phyloP scores from a whole-genome alignment of 2,329 filamentous ascomycete species.

The Epichloe festucae region DNA sequence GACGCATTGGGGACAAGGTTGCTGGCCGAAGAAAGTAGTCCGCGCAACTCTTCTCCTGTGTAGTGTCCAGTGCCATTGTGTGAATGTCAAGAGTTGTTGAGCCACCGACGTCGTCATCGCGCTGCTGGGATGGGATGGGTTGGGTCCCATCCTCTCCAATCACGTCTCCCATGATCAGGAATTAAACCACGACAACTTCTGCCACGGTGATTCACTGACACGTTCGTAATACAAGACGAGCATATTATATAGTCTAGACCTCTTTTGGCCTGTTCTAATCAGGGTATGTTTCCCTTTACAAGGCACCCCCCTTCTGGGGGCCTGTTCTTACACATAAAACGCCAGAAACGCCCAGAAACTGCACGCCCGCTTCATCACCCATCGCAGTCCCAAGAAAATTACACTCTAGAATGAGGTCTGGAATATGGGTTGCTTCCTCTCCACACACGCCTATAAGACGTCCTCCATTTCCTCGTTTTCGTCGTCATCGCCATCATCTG shows the following conservation, averaged over 20 bases:
- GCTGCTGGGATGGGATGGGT: too few species aligned
- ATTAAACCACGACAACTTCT: too few species aligned
- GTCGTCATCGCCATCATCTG: constrained; percentile 53
- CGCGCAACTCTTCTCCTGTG: neutral
- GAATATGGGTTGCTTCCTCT: neutral
- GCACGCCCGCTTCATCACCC: neutral
- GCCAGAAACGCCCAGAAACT: neutral
- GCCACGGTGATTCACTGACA: neutral
- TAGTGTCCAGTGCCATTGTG: too few species aligned
- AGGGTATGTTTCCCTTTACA: constrained; percentile 12
- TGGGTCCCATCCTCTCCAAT: neutral
- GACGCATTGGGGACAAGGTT: constrained; percentile 20
- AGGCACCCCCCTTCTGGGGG: neutral
- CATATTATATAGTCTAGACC: constrained; percentile 3
- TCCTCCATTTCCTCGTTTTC: constrained; percentile 68
- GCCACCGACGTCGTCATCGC: too few species aligned
- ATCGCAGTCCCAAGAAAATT: neutral
- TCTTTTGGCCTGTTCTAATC: constrained; percentile 8
- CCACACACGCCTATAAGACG: constrained; percentile 31
- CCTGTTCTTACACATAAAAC: neutral
- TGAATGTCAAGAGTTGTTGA: too few species aligned
- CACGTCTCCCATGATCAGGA: too few species aligned
- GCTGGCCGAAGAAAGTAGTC: too few species aligned
- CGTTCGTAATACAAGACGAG: neutral
- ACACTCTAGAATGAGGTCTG: too few species aligned